These are phyloP conservation scores for Vinca minor DNA, from an alignment of 257 asterid species.

Conservation along the genomic window DNA sequence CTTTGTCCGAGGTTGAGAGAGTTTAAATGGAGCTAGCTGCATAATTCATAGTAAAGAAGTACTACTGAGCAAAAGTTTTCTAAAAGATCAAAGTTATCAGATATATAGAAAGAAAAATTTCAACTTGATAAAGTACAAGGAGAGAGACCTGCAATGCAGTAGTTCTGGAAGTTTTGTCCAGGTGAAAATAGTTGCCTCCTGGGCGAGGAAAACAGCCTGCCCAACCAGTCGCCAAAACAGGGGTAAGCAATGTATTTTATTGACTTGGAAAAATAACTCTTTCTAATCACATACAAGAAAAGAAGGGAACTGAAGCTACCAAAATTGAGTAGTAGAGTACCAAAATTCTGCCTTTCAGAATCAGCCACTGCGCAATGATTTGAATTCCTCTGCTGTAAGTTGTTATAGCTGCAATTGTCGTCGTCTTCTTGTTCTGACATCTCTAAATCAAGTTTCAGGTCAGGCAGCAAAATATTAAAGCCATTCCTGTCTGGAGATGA, in stretches of 20 bases:
- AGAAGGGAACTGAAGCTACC: background rate
- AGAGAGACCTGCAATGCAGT: constrained; percentile 29
- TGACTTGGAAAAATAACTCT: constrained; percentile 22
- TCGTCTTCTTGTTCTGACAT: constrained; percentile 16
- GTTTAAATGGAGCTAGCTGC: constrained; percentile 42
- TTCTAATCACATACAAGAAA: constrained; percentile 1
- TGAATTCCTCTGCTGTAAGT: constrained; percentile 28
- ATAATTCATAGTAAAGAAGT: constrained; percentile 7
- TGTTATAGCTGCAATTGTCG: constrained; percentile 14
- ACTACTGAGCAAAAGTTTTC: constrained; percentile 3
- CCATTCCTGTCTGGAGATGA: constrained; percentile 30
- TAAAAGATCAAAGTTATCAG: background rate
- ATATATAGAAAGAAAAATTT: background rate
- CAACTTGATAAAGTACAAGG: background rate
- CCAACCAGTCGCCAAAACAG: constrained; percentile 34
- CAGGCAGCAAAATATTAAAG: constrained; percentile 8
- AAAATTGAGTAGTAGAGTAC: constrained; percentile 4
- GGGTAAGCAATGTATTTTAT: constrained; percentile 21
- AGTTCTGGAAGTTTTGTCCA: constrained; percentile 28
- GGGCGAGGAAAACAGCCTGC: constrained; percentile 34
- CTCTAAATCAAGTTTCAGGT: constrained; percentile 24
- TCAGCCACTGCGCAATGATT: constrained; percentile 27
- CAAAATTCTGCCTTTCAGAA: constrained; percentile 6
- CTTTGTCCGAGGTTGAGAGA: constrained; percentile 35
- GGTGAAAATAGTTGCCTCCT: constrained; percentile 31